phyloP scores from a whole-genome alignment of 2,329 filamentous ascomycete genomes.

The Aspergillus luchuensis region DNA sequence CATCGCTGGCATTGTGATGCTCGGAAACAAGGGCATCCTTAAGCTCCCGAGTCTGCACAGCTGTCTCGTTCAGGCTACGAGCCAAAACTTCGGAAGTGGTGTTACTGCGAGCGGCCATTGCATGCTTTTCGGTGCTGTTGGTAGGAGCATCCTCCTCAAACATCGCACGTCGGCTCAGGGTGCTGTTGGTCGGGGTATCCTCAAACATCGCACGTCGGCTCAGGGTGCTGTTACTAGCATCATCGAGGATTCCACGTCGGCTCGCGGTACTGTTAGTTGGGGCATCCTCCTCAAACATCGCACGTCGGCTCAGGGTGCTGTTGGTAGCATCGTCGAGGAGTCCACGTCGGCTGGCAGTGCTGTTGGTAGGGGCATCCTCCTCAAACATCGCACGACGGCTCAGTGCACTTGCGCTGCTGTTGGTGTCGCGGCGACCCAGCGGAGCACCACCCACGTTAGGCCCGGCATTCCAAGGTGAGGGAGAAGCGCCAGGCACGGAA shows the following conservation, averaged over 20 bases:
- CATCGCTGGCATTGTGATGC: too few species aligned
- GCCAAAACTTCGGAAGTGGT: background rate
- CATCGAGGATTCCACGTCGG: background rate
- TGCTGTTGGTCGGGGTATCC: background rate
- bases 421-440: slow-evolving; percentile 7
- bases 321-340: too few species aligned
- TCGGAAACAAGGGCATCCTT: too few species aligned
- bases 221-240: background rate
- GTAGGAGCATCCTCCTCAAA: background rate
- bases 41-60: too few species aligned
- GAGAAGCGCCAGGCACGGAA: slow-evolving; percentile 23
- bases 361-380: too few species aligned
- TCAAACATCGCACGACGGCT: too few species aligned
- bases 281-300: too few species aligned
- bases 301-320: background rate
- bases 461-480: slow-evolving; percentile 1
- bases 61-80: background rate
- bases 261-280: background rate
- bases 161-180: background rate
- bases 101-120: slow-evolving; percentile 6
- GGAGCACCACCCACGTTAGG: background rate
- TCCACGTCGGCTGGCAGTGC: too few species aligned
- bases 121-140: slow-evolving; percentile 11
- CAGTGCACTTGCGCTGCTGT: background rate
- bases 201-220: too few species aligned